These are phyloP conservation scores for Colletotrichum cereale DNA, from an alignment of 2,329 filamentous ascomycete species.

Conservation along the genomic window DNA sequence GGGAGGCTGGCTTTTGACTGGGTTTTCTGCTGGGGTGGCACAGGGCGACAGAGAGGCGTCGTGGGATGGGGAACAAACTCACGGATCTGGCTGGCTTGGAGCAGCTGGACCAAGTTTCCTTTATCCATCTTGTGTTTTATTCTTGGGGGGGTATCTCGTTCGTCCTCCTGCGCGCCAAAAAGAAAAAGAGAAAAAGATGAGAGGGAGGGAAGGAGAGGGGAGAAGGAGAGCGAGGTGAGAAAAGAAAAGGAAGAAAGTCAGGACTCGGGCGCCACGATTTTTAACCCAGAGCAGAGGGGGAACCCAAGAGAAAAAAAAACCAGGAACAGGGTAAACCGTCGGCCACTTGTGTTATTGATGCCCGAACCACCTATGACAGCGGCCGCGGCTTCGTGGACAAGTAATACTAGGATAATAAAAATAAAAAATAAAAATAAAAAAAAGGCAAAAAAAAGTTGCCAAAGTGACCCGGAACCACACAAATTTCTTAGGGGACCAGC, in stretches of 20 bases:
- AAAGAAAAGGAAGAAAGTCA: conserved; percentile 33
- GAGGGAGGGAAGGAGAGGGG: conserved; percentile 11
- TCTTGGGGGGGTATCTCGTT: conserved; percentile 31
- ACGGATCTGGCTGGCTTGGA: conserved; percentile 91
- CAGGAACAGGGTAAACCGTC: conserved; percentile 11
- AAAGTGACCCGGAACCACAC: conserved; percentile 26
- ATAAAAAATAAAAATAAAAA: neutral
- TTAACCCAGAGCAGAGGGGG: conserved; percentile 29
- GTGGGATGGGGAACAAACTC: conserved; percentile 56
- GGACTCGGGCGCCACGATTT: conserved; percentile 32
- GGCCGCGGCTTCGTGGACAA: neutral
- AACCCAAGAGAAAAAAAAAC: neutral
- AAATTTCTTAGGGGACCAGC: conserved; percentile 39
- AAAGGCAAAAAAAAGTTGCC: neutral
- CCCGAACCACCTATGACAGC: conserved; percentile 35
- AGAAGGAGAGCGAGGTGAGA: conserved; percentile 33
- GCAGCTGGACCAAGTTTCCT: conserved; percentile 85
- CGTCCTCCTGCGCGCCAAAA: conserved; percentile 31
- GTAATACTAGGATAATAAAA: conserved; percentile 11
- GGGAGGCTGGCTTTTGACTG: conserved; percentile 29
- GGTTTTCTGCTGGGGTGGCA: conserved; percentile 37
- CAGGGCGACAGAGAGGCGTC: conserved; percentile 23
- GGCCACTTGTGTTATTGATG: conserved; percentile 37
- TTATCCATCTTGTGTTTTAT: conserved; percentile 54
- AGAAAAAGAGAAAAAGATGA: conserved; percentile 31